Base-by-base conservation (phyloP, 208 protist species). In the Acanthamoeba healyi region DNA sequence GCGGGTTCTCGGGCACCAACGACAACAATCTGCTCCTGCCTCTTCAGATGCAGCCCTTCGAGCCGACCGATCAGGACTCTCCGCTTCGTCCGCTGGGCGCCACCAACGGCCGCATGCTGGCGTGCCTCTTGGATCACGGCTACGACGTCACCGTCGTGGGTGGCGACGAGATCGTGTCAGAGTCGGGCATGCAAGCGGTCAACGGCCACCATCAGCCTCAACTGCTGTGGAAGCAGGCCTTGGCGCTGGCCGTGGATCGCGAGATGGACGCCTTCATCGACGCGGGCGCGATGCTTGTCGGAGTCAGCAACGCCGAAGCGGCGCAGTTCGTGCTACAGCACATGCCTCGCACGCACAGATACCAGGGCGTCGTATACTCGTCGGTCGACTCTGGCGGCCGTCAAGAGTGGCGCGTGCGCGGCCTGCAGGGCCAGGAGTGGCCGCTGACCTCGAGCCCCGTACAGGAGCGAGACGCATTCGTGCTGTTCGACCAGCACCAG, bases 1-100 rank as follows among this genome's bases (percentile, higher is more conserved):
- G 36, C 14, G 94, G 94, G 24, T 95, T 95, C 70, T 95, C 94
- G 15, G 94, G 94, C 46, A 95, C 94, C 38, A 95, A 95, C 56
- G 94, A 95, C 38, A 79, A 65, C 65, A 32, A 65, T 36, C 32
- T 84, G 29, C 51, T 94, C 26, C 79, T 95, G 56, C 94, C 94
- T 14, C 38, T 79, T 10, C 44, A 82, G 19, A 72, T 95, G 26
- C 0, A 34, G 15, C 91, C 36, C 2, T 36, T 63, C 29, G 22
- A 67, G 19, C 26, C 19, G 54, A 36, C 61, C 61, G 4, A 32
- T 17, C 61, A 67, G 26, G 61, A 67, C 29, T 82, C 56, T 22
- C 70, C 9, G 42, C 58, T 46, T 24, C 26, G 26, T 38, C 44
- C 61, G 63, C 65, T 94, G 61, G 61, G 34, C 9, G 94, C 81